Conservation (phyloP, 1,139 yeast species). For the Taiozyma onychis region DNA sequence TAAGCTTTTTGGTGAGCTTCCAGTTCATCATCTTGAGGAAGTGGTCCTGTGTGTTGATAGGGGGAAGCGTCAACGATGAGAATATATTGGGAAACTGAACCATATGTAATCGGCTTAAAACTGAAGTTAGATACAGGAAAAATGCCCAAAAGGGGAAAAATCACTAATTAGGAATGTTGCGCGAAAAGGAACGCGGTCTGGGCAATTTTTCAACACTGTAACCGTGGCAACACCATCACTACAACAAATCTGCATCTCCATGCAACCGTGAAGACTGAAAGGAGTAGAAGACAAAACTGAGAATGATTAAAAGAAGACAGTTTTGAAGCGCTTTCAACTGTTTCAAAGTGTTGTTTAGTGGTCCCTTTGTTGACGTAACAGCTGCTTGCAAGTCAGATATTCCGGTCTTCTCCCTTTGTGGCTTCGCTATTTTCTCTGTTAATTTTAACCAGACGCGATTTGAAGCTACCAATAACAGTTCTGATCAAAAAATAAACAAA, state of each 20-base stretch:
- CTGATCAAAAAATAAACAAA: neutral
- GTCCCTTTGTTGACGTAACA: neutral
- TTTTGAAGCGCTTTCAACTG: too few species aligned
- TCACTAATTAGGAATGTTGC: neutral
- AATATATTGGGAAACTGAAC: too few species aligned
- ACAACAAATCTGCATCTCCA: neutral
- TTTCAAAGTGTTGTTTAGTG: too few species aligned
- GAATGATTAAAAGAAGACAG: neutral
- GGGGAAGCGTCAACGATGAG: too few species aligned
- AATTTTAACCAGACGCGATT: neutral
- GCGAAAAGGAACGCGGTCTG: neutral
- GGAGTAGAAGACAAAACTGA: neutral
- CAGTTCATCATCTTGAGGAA: slow-evolving; percentile 24
- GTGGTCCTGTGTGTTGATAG: neutral
- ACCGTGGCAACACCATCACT: neutral
- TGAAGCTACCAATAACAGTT: neutral
- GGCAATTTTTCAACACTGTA: neutral
- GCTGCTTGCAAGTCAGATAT: neutral
- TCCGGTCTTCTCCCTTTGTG: neutral
- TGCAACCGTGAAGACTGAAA: neutral
- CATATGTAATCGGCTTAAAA: neutral
- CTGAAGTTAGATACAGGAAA: neutral
- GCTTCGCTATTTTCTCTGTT: neutral
- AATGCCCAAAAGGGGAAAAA: neutral
- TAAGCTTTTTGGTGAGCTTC: slow-evolving; percentile 31